Evolutionary conservation across 306 rosid species (phyloP).

Genomic region (Cucurbita pepo): DNA sequence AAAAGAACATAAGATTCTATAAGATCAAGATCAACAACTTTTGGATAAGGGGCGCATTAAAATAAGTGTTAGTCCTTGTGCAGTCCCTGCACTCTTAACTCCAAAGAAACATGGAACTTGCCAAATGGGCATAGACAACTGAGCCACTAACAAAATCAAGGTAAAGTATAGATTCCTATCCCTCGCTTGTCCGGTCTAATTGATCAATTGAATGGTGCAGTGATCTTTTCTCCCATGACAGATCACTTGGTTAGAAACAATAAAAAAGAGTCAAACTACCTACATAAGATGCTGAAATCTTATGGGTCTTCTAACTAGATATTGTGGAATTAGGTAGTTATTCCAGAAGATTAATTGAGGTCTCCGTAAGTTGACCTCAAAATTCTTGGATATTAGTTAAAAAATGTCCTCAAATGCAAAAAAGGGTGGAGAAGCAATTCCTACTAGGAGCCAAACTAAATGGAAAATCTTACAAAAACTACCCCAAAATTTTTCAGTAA

Average conservation of each 20-base stretch:
- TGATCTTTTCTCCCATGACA: background rate
- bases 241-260: background rate
- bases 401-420: background rate
- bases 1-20: no score
- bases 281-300: background rate
- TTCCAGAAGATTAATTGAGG: background rate
- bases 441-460: background rate
- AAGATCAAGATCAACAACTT: no score
- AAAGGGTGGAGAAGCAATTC: background rate
- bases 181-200: no score
- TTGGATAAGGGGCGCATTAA: no score
- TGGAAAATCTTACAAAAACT: background rate
- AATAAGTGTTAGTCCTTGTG: no score
- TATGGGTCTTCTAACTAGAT: background rate
- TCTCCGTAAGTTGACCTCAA: background rate
- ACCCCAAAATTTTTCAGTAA: background rate
- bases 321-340: background rate
- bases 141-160: no score
- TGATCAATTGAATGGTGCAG: no score
- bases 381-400: background rate
- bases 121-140: no score
- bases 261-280: background rate
- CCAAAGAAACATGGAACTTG: no score
- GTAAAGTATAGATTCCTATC: no score
- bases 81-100: no score